Percentiles rank a stretch among this genome's conserved stretches.
These are phyloP conservation scores for Sclerotinia subarctica DNA, from an alignment of 2,329 filamentous ascomycete species.

Conservation along the genomic window DNA sequence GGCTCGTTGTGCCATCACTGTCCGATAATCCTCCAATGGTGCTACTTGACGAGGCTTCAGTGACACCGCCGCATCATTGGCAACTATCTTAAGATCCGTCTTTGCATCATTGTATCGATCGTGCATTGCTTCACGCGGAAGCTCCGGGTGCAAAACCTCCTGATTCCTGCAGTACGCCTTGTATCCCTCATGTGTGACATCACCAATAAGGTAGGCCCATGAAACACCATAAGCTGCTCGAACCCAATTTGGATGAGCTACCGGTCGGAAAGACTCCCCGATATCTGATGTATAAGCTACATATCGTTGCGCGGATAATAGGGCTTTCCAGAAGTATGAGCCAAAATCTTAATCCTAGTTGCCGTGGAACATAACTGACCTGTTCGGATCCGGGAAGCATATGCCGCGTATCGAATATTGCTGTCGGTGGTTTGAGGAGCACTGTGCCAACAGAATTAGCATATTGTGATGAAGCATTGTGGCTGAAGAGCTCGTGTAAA, in stretches of 20 bases:
- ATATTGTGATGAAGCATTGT: neutral
- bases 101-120: constrained; percentile 38
- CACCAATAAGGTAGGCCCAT: constrained; percentile 88
- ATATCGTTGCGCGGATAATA: constrained; percentile 88
- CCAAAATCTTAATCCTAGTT: neutral
- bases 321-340: constrained; percentile 47
- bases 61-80: constrained; percentile 22
- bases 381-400: constrained; percentile 79
- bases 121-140: constrained; percentile 43
- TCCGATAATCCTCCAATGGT: constrained; percentile 83
- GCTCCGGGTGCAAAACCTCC: constrained; percentile 64
- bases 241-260: constrained; percentile 82
- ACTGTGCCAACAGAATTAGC: constrained; percentile 42
- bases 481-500: neutral
- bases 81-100: constrained; percentile 23
- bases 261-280: constrained; percentile 90
- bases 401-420: constrained; percentile 86
- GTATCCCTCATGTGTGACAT: constrained; percentile 91
- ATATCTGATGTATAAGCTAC: constrained; percentile 97
- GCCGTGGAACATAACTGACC: neutral
- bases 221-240: constrained; percentile 83
- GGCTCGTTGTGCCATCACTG: constrained; percentile 86
- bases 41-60: constrained; percentile 50
- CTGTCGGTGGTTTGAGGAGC: constrained; percentile 78
- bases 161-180: constrained; percentile 91